Conservation (phyloP, 192 early-diverging fungal species). For the Dissophora globulifera region DNA sequence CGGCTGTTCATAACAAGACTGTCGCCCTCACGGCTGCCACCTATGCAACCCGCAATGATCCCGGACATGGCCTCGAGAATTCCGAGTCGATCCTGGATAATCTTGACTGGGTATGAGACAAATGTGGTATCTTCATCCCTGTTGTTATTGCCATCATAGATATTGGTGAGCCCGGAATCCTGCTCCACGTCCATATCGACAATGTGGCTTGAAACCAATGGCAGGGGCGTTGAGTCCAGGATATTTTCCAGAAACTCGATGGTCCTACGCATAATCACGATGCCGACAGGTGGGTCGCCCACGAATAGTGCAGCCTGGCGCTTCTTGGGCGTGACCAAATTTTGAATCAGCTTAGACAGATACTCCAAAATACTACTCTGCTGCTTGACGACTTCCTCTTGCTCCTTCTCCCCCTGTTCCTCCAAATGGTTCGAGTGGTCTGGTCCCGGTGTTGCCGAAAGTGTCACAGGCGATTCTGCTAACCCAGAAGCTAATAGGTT, state of each 20-base stretch:
- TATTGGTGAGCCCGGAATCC: too few relatives aligned
- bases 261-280: slow-evolving; percentile 27
- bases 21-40: neutral
- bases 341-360: slow-evolving; percentile 23
- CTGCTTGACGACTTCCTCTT: slow-evolving; percentile 6
- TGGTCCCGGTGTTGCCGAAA: neutral
- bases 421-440: neutral
- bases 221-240: slow-evolving; percentile 12
- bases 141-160: too few relatives aligned
- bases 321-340: slow-evolving; percentile 18
- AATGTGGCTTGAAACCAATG: too few relatives aligned
- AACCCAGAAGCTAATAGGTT: neutral
- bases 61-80: slow-evolving; percentile 39
- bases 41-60: slow-evolving; percentile 6
- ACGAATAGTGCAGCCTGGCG: slow-evolving; percentile 4
- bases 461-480: neutral
- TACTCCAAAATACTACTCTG: slow-evolving; percentile 19
- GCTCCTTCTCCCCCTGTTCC: neutral
- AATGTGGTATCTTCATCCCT: too few relatives aligned
- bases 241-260: slow-evolving; percentile 42
- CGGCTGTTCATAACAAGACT: slow-evolving; percentile 1
- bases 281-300: slow-evolving; percentile 21
- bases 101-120: slow-evolving; percentile 9
- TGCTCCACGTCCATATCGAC: too few relatives aligned
- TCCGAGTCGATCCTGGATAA: slow-evolving; percentile 24